Base-by-base conservation (phyloP, 228 moss, liverwort and hornwort genomes). In the Sphagnum magellanicum region DNA sequence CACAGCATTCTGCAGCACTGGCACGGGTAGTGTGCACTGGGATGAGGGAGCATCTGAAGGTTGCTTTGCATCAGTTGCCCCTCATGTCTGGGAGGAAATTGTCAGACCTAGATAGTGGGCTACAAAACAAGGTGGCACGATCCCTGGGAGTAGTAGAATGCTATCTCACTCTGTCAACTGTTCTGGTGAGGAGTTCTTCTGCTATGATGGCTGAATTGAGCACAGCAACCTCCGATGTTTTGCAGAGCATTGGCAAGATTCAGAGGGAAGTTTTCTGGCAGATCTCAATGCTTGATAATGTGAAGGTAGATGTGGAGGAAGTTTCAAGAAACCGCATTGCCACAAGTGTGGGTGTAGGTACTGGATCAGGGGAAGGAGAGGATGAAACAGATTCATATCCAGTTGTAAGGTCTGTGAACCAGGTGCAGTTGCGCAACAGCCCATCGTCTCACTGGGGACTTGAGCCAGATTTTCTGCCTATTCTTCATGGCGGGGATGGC, bases 151-250 rank as follows among this genome's bases (percentile, higher is more conserved):
- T 88, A 63, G 87, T 93, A 71, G 97, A 98, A 70, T 92, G 97
- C 50, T 91, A 90, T 73, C 82, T 98, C 73, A 91, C 93, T 48
- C 76, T 98, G 4, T 82, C 90, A 50, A 85, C 93, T 15, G 98
- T 98, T 47, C 80, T 98, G 47, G 98, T 93, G 63, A 87, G 91
- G 71, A 93, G 88, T 68, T 90, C 93, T 51, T 68, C 79, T 53
- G 87, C 91, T 16, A 98, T 98, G 98, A 89, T 98, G 91, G 81
- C 89, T 2, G 92, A 93, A 72, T 89, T 98, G 69, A 91, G 90
- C 75, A 77, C 72, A 63, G 86, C 81, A 83, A 74, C 79, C 63
- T 82, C 91, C 7, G 88, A 83, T 71, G 85, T 87, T 3, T 80
- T 98, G 71, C 71, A 67, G 61, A 84, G 89, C 60, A 84, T 98